phyloP scores from a whole-genome alignment of 139 green algal genomes.

The Tetraselmis chui region DNA sequence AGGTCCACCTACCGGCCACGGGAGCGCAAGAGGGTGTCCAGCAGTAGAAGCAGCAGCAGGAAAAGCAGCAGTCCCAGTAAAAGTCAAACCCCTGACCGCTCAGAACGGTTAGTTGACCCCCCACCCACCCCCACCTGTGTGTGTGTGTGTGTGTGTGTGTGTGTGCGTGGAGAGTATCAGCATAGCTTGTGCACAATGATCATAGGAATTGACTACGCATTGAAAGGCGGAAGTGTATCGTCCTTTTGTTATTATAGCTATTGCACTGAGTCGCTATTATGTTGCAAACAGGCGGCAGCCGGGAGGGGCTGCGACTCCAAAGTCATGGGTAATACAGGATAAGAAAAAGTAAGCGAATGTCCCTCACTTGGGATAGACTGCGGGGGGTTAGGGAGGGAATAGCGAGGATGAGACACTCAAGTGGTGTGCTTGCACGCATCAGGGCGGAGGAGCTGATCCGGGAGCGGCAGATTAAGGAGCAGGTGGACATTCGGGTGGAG shows the following conservation, averaged over 20 bases:
- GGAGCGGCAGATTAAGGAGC: not conserved
- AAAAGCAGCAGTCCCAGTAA: not conserved
- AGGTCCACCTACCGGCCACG: not conserved
- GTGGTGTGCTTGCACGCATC: too few relatives aligned
- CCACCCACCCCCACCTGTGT: too few relatives aligned
- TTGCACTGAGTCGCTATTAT: too few relatives aligned
- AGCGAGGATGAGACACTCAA: not conserved
- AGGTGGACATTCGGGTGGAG: not conserved
- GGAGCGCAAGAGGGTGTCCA: not conserved
- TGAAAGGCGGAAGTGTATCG: not conserved
- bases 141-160: too few relatives aligned
- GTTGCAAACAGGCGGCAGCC: not conserved
- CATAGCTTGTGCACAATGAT: too few relatives aligned
- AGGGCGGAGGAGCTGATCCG: not conserved
- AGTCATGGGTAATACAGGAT: not conserved
- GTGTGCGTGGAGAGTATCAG: too few relatives aligned
- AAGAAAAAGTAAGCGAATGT: not conserved
- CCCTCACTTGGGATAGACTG: not conserved
- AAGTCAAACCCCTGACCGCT: not conserved
- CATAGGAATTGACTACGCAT: too few relatives aligned
- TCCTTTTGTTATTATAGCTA: not conserved
- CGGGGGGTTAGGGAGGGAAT: not conserved
- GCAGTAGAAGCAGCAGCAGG: not conserved
- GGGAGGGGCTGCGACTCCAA: not conserved
- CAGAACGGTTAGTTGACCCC: not conserved